Evolutionary conservation across 495 filamentous ascomycete genomes (phyloP).

Genomic region (Hypoxylon trugodes): DNA sequence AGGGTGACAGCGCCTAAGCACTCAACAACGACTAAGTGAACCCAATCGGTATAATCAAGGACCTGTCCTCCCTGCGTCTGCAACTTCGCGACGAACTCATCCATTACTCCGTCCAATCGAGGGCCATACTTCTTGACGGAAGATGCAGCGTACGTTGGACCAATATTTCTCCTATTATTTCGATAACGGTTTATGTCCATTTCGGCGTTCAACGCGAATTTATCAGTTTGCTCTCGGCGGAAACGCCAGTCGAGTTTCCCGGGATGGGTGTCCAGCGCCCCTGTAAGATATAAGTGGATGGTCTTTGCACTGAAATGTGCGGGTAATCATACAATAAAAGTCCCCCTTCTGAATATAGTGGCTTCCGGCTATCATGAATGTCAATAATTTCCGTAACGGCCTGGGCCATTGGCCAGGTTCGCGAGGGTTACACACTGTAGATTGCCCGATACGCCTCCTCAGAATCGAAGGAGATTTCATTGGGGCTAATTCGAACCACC

Average conservation of each 20-base stretch:
- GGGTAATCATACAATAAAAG: constrained; percentile 45
- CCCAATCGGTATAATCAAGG: constrained; percentile 52
- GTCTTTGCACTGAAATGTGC: not conserved
- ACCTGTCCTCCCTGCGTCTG: constrained; percentile 38
- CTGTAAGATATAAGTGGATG: constrained; percentile 1
- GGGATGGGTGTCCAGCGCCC: constrained; percentile 12
- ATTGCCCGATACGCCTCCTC: constrained; percentile 50
- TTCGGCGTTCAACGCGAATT: constrained; percentile 40
- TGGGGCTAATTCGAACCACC: constrained; percentile 65
- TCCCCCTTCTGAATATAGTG: constrained; percentile 47
- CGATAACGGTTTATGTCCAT: constrained; percentile 49
- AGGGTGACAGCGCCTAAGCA: constrained; percentile 51
- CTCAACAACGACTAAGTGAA: constrained; percentile 54
- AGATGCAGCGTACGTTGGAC: constrained; percentile 44
- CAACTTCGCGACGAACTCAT: constrained; percentile 34
- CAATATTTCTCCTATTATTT: constrained; percentile 51
- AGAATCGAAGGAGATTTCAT: constrained; percentile 61
- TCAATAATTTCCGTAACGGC: not conserved
- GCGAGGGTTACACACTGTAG: constrained; percentile 46
- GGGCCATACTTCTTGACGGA: constrained; percentile 50
- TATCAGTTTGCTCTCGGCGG: constrained; percentile 17
- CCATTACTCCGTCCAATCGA: constrained; percentile 46
- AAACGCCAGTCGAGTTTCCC: constrained; percentile 24
- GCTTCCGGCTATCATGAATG: constrained; percentile 31
- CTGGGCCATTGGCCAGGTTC: not conserved